These are phyloP conservation scores for Mortierella sp. DNA, from an alignment of 371 early-diverging fungal genomes.

Conservation along the genomic window DNA sequence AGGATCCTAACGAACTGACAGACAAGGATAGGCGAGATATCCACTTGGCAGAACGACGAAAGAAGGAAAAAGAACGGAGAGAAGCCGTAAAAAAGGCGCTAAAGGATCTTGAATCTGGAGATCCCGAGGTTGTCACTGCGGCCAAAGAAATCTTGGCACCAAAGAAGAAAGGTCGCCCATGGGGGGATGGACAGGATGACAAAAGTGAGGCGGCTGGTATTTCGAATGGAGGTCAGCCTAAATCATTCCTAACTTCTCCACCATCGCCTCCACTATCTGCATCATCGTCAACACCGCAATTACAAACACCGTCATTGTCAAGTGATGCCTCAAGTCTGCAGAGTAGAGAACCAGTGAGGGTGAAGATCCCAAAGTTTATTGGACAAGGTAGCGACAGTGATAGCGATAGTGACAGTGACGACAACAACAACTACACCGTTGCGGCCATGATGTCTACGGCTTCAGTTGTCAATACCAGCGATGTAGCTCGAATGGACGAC, in stretches of 20 bases:
- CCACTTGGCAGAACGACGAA: slow-evolving; percentile 6
- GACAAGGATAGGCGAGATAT: slow-evolving; percentile 11
- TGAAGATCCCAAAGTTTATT: slow-evolving; percentile 1
- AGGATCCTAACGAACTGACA: slow-evolving; percentile 8
- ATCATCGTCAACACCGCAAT: not conserved
- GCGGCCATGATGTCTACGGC: not conserved
- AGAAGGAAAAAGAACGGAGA: slow-evolving; percentile 12
- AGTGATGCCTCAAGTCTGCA: not conserved
- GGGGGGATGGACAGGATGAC: not conserved
- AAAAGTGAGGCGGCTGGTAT: not conserved
- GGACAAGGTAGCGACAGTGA: not conserved
- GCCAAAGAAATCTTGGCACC: slow-evolving; percentile 12
- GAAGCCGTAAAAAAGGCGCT: not conserved
- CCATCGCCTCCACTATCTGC: not conserved
- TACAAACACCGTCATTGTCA: not conserved
- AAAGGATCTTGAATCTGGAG: slow-evolving; percentile 1
- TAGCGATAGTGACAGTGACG: not conserved
- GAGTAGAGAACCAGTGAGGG: not conserved
- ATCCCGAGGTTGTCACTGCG: slow-evolving; percentile 18
- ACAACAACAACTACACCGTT: not conserved
- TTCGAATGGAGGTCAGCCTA: not conserved
- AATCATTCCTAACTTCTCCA: too few species aligned
- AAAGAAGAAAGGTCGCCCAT: slow-evolving; percentile 10
- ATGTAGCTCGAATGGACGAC: too few species aligned
- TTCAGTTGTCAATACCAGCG: not conserved